Evolutionary conservation across 805 yeast species (phyloP).

Genomic region (Candida nanaspora): DNA sequence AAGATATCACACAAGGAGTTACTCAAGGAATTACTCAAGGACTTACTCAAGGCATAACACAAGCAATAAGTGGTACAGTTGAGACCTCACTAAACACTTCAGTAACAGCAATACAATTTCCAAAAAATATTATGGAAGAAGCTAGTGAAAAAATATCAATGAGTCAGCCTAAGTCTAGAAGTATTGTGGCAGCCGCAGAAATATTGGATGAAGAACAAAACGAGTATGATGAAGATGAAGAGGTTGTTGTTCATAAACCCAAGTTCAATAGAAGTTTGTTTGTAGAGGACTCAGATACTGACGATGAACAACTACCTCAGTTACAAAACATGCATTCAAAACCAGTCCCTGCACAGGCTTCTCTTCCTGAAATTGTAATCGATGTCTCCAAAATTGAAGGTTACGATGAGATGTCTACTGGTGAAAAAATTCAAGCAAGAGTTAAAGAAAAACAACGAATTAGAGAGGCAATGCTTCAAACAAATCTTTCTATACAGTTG

Average conservation of each 20-base stretch:
- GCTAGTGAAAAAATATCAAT: neutral
- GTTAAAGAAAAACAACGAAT: neutral
- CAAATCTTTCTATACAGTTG: too few species aligned
- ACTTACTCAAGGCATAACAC: neutral
- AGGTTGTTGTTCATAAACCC: slow-evolving; percentile 1
- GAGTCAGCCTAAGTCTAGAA: neutral
- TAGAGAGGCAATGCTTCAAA: too few species aligned
- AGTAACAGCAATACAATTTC: too few species aligned
- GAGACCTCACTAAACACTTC: neutral
- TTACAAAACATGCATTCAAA: too few species aligned
- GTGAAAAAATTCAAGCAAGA: slow-evolving; percentile 23
- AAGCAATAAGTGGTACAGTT: neutral
- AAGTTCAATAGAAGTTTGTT: too few species aligned
- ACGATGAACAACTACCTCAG: too few species aligned
- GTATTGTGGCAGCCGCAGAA: neutral
- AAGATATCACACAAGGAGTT: neutral
- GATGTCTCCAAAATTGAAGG: slow-evolving; percentile 7
- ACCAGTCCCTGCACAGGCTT: too few species aligned
- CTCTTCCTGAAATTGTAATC: neutral
- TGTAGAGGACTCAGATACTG: too few species aligned
- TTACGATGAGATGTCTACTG: slow-evolving; percentile 16
- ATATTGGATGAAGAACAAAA: slow-evolving; percentile 2
- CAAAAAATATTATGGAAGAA: neutral
- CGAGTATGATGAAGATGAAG: slow-evolving; percentile 2
- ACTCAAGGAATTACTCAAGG: neutral